Evolutionary conservation across 305 asterid species (phyloP), one percentile per base, ranked within the genome.

Genomic region (Andrographis paniculata): DNA sequence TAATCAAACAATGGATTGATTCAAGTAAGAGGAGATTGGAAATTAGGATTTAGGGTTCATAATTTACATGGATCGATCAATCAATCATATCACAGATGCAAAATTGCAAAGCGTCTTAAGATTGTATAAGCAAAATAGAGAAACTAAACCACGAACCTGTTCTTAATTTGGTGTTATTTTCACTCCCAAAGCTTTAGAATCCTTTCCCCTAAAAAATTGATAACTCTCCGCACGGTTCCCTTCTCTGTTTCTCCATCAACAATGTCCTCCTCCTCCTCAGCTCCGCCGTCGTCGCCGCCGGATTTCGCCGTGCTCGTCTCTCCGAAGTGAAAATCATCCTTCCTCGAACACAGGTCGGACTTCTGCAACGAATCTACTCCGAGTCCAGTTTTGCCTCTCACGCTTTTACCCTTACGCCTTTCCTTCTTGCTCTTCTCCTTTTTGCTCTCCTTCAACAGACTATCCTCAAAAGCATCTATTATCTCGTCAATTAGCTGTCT

Each of bases 401-500:
- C 42, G 17, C 42, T 60, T 53, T 71, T 76, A 4, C 67, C 74
- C 65, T 73, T 78, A 67, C 75, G 65, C 51, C 73, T 72, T 4
- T 73, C 79, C 61, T 57, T 69, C 69, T 58, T 79, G 54, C 40
- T 63, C 68, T 64, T 71, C 33, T 69, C 78, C 9, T 61, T 80
- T 68, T 56, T 77, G 50, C 53, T 56, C 31, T 67, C 74, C 40
- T 62, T 50, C 55, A 50, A 15, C 6, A 68, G 65, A 36, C 65
- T 72, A 14, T 76, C 94, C 47, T 89, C 98, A 35, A 63, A 86
- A 19, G 92, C 96, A 24, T 89, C 98, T 0, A 89, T 78, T 2
- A 80, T 61, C 63, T 89, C 98, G 67, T 86, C 86, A 18, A 89
- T 89, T 17, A 74, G 75, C 61, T 82, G 88, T 9, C 91, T 82